phyloP scores from a whole-genome alignment of 2,329 filamentous ascomycete species.

The Talaromyces sp. region DNA sequence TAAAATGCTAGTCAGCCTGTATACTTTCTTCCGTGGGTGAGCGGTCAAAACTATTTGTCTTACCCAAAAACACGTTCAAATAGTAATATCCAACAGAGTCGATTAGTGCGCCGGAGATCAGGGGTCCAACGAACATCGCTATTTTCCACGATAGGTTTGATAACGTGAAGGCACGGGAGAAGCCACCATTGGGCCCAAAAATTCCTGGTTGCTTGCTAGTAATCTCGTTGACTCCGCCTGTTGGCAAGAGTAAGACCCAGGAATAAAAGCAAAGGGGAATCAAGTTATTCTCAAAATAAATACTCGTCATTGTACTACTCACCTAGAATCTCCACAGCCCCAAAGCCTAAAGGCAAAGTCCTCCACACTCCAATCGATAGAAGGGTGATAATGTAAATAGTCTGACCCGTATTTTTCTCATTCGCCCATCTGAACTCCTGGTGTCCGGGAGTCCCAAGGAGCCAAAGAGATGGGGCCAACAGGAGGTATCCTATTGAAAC shows the following conservation, averaged over 20 bases:
- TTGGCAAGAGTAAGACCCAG: background rate
- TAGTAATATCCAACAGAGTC: background rate
- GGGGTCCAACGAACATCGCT: background rate
- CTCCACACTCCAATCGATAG: background rate
- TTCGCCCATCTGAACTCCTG: conserved; percentile 30
- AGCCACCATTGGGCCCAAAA: background rate
- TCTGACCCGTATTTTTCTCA: background rate
- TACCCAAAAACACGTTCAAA: background rate
- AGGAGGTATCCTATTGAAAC: conserved; percentile 28
- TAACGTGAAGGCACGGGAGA: background rate
- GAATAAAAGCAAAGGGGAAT: too few species aligned
- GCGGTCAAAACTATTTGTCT: background rate
- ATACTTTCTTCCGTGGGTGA: background rate
- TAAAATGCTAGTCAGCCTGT: background rate
- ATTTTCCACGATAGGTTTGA: background rate
- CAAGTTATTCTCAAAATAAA: too few species aligned
- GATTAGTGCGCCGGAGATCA: background rate
- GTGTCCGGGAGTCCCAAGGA: conserved; percentile 33
- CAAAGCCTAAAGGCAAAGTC: background rate
- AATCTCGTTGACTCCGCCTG: background rate
- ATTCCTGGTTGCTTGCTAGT: background rate
- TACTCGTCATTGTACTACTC: background rate
- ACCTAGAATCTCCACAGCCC: background rate
- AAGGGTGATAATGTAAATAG: background rate
- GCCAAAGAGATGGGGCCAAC: conserved; percentile 29